Conservation (phyloP, 2,329 filamentous ascomycete genomes). For the Lecanosticta acicola region DNA sequence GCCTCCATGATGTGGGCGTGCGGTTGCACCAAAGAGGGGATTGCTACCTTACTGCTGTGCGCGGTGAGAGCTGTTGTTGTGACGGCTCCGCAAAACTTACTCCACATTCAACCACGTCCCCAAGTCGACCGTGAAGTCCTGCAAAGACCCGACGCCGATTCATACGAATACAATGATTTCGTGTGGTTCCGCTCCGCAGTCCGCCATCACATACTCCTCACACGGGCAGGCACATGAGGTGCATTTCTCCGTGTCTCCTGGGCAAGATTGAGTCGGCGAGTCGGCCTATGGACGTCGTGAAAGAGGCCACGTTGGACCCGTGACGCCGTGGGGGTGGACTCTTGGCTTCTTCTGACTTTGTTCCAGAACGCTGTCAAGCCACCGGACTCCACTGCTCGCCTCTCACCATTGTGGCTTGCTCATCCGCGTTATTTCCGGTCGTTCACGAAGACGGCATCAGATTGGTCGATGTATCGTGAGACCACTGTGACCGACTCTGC, state of each 20-base stretch:
- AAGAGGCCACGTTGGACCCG: not conserved
- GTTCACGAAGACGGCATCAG: not conserved
- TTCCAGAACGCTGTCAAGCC: not conserved
- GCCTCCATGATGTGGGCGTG: not conserved
- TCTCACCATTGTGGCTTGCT: not conserved
- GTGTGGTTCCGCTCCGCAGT: not conserved
- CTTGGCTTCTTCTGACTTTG: not conserved
- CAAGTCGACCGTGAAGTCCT: not conserved
- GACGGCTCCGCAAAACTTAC: not conserved
- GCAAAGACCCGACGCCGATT: not conserved
- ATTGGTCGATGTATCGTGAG: not conserved
- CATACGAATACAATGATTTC: not conserved
- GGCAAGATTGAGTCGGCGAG: not conserved
- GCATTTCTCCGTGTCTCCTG: not conserved
- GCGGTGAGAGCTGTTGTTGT: not conserved
- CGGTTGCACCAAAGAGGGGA: not conserved
- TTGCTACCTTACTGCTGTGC: not conserved
- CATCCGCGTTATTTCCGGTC: not conserved
- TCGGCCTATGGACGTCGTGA: not conserved
- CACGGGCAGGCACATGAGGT: no score
- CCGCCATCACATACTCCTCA: not conserved
- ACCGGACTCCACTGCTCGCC: not conserved
- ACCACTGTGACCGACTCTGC: no score
- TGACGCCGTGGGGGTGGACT: not conserved
- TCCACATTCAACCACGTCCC: not conserved